Conservation (phyloP, 352 stramenopile genomes). For the Globisporangium abappressorium region DNA sequence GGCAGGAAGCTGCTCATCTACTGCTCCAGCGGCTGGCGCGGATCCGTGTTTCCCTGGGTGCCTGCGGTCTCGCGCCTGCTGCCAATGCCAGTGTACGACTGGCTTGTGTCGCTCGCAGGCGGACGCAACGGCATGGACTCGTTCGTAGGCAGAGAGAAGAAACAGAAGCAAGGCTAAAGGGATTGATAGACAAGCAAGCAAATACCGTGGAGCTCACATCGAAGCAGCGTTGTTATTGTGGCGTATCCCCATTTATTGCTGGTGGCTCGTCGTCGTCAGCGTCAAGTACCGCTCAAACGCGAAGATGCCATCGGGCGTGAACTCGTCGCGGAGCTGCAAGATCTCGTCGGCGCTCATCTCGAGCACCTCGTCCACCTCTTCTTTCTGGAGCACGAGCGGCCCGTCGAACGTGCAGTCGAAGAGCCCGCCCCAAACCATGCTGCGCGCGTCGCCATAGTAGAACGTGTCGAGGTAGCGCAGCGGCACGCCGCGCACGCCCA, state of each 20-base stretch:
- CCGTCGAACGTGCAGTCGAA: slow-evolving; percentile 81
- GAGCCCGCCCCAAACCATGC: slow-evolving; percentile 69
- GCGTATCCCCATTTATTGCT: background rate
- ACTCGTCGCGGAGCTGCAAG: slow-evolving; percentile 47
- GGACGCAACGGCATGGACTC: slow-evolving; percentile 76
- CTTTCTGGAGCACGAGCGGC: slow-evolving; percentile 51
- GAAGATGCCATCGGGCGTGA: slow-evolving; percentile 81
- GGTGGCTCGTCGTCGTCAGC: background rate
- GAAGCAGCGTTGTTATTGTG: background rate
- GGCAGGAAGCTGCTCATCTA: slow-evolving; percentile 63
- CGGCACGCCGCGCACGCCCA: slow-evolving; percentile 65
- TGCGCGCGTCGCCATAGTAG: slow-evolving; percentile 62
- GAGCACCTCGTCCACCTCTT: slow-evolving; percentile 81
- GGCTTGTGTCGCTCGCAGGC: slow-evolving; percentile 49
- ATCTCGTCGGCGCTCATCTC: slow-evolving; percentile 75
- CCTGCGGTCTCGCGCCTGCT: slow-evolving; percentile 46
- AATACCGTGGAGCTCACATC: background rate
- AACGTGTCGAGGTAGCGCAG: slow-evolving; percentile 60
- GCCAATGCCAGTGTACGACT: slow-evolving; percentile 52
- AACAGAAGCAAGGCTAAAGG: background rate
- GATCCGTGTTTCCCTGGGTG: slow-evolving; percentile 47
- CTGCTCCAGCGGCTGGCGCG: slow-evolving; percentile 59
- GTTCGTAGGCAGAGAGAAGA: slow-evolving; percentile 40
- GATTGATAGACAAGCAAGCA: background rate
- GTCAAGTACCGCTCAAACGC: slow-evolving; percentile 72